Evolutionary conservation across 352 stramenopile genomes (phyloP).

Genomic region (Globisporangium nodosum): DNA sequence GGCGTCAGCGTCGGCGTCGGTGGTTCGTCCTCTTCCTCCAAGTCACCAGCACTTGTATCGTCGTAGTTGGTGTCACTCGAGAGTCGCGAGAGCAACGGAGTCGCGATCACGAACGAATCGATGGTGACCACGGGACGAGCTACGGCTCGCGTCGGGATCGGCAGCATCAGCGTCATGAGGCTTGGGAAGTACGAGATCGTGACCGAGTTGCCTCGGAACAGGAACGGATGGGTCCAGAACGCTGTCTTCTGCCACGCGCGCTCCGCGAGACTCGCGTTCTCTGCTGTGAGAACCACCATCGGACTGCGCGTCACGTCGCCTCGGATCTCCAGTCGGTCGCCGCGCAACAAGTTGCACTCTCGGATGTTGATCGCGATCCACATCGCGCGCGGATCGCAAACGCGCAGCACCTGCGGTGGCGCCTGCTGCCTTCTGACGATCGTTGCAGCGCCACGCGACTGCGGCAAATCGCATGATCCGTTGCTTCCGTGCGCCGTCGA

Average conservation of each 20-base stretch:
- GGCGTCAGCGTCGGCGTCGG: not conserved
- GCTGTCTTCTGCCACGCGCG: slow-evolving; percentile 8
- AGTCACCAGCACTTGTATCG: not conserved
- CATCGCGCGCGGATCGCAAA: slow-evolving; percentile 16
- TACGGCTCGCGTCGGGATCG: slow-evolving; percentile 16
- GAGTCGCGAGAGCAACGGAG: not conserved
- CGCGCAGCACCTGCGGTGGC: slow-evolving; percentile 15
- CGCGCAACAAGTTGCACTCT: slow-evolving; percentile 18
- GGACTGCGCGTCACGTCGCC: slow-evolving; percentile 5
- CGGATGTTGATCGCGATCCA: slow-evolving; percentile 21
- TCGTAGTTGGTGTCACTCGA: not conserved
- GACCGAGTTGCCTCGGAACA: slow-evolving; percentile 29
- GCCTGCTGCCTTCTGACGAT: slow-evolving; percentile 19
- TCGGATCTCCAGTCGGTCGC: slow-evolving; percentile 18
- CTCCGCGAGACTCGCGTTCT: slow-evolving; percentile 13
- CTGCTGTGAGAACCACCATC: slow-evolving; percentile 4
- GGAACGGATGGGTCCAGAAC: slow-evolving; percentile 38
- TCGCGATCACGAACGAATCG: slow-evolving; percentile 34
- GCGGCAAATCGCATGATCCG: not conserved
- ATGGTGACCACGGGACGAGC: slow-evolving; percentile 25
- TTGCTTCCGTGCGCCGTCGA: not conserved
- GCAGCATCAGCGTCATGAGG: slow-evolving; percentile 37
- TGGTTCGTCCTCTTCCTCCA: too few relatives aligned
- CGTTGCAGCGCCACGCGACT: not conserved
- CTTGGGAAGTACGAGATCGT: slow-evolving; percentile 51